A percentile compares a stretch with the other conserved stretches of the same genome.
Evolutionary conservation across 2,329 filamentous ascomycete genomes (phyloP).

Genomic region (Xylariaceae sp.): DNA sequence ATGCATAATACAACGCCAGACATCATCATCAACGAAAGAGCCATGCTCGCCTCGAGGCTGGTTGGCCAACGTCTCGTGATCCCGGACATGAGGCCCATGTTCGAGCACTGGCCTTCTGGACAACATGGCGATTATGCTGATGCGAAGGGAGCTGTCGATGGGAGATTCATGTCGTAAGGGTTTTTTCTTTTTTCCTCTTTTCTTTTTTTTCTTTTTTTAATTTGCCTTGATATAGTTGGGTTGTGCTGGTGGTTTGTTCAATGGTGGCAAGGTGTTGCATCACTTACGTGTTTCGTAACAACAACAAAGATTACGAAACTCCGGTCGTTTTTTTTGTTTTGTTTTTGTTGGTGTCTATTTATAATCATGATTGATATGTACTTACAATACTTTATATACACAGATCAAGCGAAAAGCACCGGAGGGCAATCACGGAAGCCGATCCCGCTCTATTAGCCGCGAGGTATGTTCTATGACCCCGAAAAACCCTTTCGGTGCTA

Average conservation of each 20-base stretch:
- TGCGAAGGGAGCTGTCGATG: conserved; percentile 17
- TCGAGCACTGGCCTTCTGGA: conserved; percentile 23
- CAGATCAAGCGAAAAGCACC: conserved; percentile 9
- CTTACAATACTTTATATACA: too few species aligned
- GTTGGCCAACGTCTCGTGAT: conserved; percentile 25
- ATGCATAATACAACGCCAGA: neutral
- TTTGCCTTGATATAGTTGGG: neutral
- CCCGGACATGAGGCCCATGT: conserved; percentile 23
- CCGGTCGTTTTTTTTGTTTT: too few species aligned
- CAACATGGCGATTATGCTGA: conserved; percentile 19
- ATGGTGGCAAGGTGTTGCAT: too few species aligned
- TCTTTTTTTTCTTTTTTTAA: neutral
- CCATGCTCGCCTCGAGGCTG: conserved; percentile 18
- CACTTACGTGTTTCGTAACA: too few species aligned
- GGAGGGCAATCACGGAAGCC: conserved; percentile 16
- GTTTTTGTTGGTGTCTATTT: too few species aligned
- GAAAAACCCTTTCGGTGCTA: too few species aligned
- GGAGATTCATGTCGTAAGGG: conserved; percentile 18
- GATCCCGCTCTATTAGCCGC: conserved; percentile 24
- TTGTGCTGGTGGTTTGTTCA: too few species aligned
- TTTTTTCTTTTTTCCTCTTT: neutral
- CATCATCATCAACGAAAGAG: conserved; percentile 22
- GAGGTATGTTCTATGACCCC: conserved; percentile 16
- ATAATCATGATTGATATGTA: too few species aligned
- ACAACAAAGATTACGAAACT: too few species aligned